Conservation (phyloP, 176 grass and related monocot species). For the Musa beccarii region DNA sequence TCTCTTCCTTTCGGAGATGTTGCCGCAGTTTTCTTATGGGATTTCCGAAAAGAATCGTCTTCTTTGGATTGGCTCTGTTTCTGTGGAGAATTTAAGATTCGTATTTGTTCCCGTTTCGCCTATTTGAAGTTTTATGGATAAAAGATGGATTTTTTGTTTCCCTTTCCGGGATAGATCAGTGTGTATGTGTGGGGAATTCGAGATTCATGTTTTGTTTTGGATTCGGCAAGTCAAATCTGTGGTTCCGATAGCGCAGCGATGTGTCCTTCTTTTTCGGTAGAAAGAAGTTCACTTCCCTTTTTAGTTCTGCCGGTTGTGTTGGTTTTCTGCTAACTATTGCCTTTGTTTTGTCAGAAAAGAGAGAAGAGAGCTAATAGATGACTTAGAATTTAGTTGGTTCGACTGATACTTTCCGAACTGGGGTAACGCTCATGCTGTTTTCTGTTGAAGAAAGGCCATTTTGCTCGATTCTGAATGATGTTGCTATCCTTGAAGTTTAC, state of each 20-base stretch:
- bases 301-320: not conserved
- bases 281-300: not conserved
- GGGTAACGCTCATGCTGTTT: not conserved
- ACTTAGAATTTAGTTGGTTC: not conserved
- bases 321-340: not conserved
- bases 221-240: too few species aligned
- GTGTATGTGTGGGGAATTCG: too few species aligned
- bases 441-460: not conserved
- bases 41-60: not conserved
- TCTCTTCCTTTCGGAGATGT: not conserved
- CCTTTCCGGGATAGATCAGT: too few species aligned
- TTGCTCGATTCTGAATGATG: not conserved
- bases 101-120: not conserved
- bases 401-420: not conserved
- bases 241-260: too few species aligned
- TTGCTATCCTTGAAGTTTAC: not conserved
- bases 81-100: not conserved
- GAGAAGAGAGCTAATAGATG: not conserved
- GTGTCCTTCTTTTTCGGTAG: too few species aligned
- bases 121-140: too few species aligned
- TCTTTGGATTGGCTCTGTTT: not conserved
- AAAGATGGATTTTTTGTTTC: too few species aligned
- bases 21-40: not conserved
- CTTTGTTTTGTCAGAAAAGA: not conserved
- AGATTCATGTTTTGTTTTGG: too few species aligned